Percentiles rank a stretch among this genome's conserved stretches.
These are phyloP conservation scores for Yamadazyma insecticola DNA, from an alignment of 805 yeast genomes.

Conservation along the genomic window DNA sequence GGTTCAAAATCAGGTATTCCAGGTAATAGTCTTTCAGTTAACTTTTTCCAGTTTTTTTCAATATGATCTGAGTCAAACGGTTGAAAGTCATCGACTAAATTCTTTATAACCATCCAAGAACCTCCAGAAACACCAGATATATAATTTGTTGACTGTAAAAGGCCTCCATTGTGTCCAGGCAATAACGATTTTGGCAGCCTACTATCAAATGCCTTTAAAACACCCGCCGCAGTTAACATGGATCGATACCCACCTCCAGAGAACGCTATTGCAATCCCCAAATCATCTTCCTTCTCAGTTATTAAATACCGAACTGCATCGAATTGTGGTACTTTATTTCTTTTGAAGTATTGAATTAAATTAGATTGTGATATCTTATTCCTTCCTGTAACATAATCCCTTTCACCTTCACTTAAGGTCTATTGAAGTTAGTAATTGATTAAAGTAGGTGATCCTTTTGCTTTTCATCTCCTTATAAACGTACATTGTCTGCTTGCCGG, in stretches of 20 bases:
- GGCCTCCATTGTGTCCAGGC: constrained; percentile 3
- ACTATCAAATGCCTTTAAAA: constrained; percentile 45
- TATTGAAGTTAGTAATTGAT: no score
- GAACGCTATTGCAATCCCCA: constrained; percentile 35
- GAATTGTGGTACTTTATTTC: constrained; percentile 23
- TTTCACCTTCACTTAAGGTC: no score
- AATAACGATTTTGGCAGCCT: constrained; percentile 31
- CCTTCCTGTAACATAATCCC: constrained; percentile 22
- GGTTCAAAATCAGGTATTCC: constrained; percentile 55
- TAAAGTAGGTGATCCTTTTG: no score
- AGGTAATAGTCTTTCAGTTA: constrained; percentile 44
- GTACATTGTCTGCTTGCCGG: no score
- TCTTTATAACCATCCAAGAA: constrained; percentile 59
- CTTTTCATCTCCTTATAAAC: no score
- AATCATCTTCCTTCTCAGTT: not conserved
- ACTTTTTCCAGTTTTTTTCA: constrained; percentile 38
- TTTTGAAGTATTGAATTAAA: constrained; percentile 11
- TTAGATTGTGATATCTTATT: constrained; percentile 21
- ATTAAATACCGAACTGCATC: constrained; percentile 20
- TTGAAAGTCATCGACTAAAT: constrained; percentile 25
- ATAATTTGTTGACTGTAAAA: constrained; percentile 34
- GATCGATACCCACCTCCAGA: constrained; percentile 58
- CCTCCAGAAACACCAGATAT: constrained; percentile 71
- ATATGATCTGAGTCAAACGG: constrained; percentile 22
- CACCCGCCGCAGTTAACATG: constrained; percentile 57